Evolutionary conservation across 768 basidiomycete species (phyloP), one percentile per base, ranked within the genome.

Genomic region (Epithele typhae): DNA sequence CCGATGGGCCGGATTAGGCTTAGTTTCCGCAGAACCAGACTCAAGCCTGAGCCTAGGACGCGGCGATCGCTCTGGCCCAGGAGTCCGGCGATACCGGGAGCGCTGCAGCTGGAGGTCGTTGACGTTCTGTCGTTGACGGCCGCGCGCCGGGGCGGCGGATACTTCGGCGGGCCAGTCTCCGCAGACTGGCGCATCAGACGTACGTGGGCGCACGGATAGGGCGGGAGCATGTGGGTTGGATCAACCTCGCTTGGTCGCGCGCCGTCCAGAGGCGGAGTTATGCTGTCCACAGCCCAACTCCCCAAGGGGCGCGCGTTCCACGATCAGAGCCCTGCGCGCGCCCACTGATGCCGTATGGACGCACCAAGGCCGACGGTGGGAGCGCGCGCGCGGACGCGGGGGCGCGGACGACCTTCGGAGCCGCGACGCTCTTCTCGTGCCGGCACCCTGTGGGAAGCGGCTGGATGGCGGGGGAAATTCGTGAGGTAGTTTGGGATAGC

Each of bases 1-100:
- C 23, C 35, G 45, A 51, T 51, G 25, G 35, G 44, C 35, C 45
- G n/a, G 49, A 51, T 51, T 40, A 38, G 49, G 49, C 14, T 37
- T 36, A 36, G 45, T 42, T 30, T 25, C 35, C 22, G 15, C 18
- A 36, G 23, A n/a, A n/a, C n/a, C n/a, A n/a, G n/a, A n/a, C n/a
- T 18, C 39, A 45, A 35, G 43, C 34, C 38, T 30, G 19, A 30
- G 43, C 43, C n/a, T n/a, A n/a, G n/a, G n/a, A n/a, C 24, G 15
- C n/a, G 40, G n/a, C 17, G 40, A 51, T 46, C 43, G 38, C 23
- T 27, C 25, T 15, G 21, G 15, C 43, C 25, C 32, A 30, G 8
- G 14, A 9, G 40, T 21, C 37, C 49, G 45, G 49, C 25, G 45
- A 46, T 51, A 51, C 44, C 44, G 45, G 36, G 18, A 37, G 35